Conservation (phyloP, 345 rosid genomes). For the Noccaea caerulescens region DNA sequence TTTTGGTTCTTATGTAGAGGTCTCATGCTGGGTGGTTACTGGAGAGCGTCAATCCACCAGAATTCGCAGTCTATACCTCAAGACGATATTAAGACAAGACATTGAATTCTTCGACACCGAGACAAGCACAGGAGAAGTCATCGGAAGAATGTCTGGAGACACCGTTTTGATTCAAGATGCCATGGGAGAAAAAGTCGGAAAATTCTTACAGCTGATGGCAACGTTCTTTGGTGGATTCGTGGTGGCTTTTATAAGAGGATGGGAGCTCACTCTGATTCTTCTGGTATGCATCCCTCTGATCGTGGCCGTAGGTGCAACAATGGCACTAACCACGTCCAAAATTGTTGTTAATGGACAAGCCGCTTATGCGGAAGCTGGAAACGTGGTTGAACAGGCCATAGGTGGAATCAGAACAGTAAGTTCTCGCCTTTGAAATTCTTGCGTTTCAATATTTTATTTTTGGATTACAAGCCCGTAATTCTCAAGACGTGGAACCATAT, state of each 20-base stretch:
- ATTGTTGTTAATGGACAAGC: background rate
- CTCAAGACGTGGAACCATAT: no score
- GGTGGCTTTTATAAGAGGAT: slow-evolving; percentile 16
- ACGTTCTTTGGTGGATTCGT: slow-evolving; percentile 33
- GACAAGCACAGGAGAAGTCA: slow-evolving; percentile 30
- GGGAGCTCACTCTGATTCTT: slow-evolving; percentile 25
- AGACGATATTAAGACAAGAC: slow-evolving; percentile 32
- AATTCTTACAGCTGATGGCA: slow-evolving; percentile 25
- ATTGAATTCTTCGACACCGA: slow-evolving; percentile 26
- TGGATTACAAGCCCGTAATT: no score
- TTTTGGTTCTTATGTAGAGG: slow-evolving; percentile 13
- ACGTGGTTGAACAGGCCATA: slow-evolving; percentile 26
- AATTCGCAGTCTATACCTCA: slow-evolving; percentile 25
- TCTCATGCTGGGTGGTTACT: slow-evolving; percentile 22
- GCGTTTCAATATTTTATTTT: background rate
- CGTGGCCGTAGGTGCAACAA: slow-evolving; percentile 14
- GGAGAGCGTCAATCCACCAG: slow-evolving; percentile 33
- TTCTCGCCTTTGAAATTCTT: background rate
- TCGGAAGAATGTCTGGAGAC: slow-evolving; percentile 36
- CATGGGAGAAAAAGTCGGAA: slow-evolving; percentile 34
- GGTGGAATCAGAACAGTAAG: slow-evolving; percentile 33
- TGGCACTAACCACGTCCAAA: slow-evolving; percentile 17
- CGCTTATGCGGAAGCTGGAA: slow-evolving; percentile 31
- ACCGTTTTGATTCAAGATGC: slow-evolving; percentile 37
- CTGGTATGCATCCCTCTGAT: slow-evolving; percentile 12